phyloP scores from a whole-genome alignment of 2,329 filamentous ascomycete genomes.

The Aspergillus alliaceus region DNA sequence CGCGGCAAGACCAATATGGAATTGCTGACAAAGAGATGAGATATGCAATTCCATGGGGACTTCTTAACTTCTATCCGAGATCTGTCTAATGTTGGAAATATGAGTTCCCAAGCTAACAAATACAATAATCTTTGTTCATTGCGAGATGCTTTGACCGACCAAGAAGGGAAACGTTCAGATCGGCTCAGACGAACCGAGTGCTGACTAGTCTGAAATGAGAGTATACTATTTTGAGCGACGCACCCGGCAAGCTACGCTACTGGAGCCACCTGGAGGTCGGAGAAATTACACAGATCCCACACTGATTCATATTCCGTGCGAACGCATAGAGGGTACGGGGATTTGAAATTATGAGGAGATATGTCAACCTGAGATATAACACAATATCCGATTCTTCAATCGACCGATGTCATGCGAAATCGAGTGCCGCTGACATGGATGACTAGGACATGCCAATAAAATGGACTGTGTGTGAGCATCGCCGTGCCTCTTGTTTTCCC shows the following conservation, averaged over 20 bases:
- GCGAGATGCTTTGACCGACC: no score
- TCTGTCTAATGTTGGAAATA: no score
- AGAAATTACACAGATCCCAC: not conserved
- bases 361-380: not conserved
- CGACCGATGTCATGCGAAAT: not conserved
- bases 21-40: no score
- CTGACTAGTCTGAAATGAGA: not conserved
- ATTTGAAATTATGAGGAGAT: not conserved
- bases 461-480: not conserved
- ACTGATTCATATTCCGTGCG: not conserved
- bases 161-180: no score
- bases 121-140: no score
- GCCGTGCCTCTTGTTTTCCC: not conserved
- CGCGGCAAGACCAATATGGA: no score
- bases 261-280: not conserved
- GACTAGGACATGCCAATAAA: not conserved
- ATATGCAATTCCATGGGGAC: no score
- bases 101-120: no score
- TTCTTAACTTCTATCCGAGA: no score
- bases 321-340: not conserved
- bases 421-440: not conserved
- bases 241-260: not conserved
- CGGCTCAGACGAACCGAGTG: no score
- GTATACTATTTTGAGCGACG: not conserved
- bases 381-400: not conserved